These are phyloP conservation scores for Aspergillus cristatus DNA, from an alignment of 495 filamentous ascomycete species.

Conservation along the genomic window DNA sequence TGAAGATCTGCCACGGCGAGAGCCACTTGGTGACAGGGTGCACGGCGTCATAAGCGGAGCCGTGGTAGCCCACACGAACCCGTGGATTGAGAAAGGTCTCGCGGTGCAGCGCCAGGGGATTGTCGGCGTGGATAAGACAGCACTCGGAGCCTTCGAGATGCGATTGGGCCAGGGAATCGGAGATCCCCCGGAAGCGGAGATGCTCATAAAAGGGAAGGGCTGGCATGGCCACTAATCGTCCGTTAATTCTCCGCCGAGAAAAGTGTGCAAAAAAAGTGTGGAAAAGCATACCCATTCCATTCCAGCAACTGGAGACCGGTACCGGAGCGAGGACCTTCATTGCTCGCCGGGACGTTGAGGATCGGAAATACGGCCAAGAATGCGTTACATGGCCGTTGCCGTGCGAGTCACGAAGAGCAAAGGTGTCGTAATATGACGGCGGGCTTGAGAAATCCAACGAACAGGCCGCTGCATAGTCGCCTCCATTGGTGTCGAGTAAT, in stretches of 20 bases:
- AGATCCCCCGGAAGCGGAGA: slow-evolving; percentile 56
- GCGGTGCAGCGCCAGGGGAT: slow-evolving; percentile 37
- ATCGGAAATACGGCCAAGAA: slow-evolving; percentile 72
- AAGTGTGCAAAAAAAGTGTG: too few species aligned
- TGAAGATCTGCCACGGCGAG: slow-evolving; percentile 17
- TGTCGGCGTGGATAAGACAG: slow-evolving; percentile 76
- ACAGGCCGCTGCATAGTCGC: slow-evolving; percentile 72
- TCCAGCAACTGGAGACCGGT: slow-evolving; percentile 74
- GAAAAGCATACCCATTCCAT: slow-evolving; percentile 51
- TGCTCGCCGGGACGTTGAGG: slow-evolving; percentile 47
- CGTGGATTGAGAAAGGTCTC: slow-evolving; percentile 73
- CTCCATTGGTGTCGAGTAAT: slow-evolving; percentile 63
- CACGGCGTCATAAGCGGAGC: slow-evolving; percentile 46
- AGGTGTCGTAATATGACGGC: slow-evolving; percentile 71
- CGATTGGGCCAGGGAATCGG: slow-evolving; percentile 53
- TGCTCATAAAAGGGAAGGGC: slow-evolving; percentile 43
- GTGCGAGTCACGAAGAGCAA: slow-evolving; percentile 64
- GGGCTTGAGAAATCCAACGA: slow-evolving; percentile 66
- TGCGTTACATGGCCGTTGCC: slow-evolving; percentile 54
- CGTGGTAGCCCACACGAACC: slow-evolving; percentile 65
- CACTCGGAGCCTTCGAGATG: slow-evolving; percentile 78
- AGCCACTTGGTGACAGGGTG: slow-evolving; percentile 37
- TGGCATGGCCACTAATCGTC: slow-evolving; percentile 40
- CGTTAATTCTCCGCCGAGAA: too few species aligned
- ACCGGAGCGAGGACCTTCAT: slow-evolving; percentile 47